Conservation (phyloP, 2,329 filamentous ascomycete species). For the Ophiosphaerella narmari region DNA sequence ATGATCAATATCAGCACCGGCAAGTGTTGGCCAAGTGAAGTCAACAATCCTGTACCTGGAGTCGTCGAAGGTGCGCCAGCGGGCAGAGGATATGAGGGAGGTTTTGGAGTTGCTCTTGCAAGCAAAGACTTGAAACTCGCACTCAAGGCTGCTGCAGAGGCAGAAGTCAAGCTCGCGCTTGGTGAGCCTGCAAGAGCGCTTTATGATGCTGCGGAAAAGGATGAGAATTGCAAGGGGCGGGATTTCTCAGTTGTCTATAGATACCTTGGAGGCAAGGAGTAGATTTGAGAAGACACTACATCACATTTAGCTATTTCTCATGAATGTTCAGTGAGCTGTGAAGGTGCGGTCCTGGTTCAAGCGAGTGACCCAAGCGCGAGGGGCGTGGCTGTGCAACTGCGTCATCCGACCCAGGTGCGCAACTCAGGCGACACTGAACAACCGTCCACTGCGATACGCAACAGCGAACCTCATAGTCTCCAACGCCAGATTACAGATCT, state of each 20-base stretch:
- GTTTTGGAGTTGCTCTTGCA: conserved; percentile 56
- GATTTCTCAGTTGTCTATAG: conserved; percentile 58
- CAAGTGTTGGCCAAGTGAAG: conserved; percentile 92
- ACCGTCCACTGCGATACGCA: background rate
- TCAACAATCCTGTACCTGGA: conserved; percentile 92
- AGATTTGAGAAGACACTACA: conserved; percentile 7
- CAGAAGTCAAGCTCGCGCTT: conserved; percentile 51
- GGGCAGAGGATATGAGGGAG: conserved; percentile 67
- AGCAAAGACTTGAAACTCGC: conserved; percentile 57
- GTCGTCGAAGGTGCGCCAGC: conserved; percentile 79
- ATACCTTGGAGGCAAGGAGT: conserved; percentile 54
- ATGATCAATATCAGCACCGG: conserved; percentile 94
- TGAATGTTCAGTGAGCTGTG: background rate
- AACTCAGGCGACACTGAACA: conserved; percentile 5
- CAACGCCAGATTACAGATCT: background rate
- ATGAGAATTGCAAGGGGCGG: conserved; percentile 52
- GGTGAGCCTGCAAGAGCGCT: conserved; percentile 52
- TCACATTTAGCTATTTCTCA: background rate
- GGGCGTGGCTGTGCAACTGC: conserved; percentile 1
- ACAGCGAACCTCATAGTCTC: background rate
- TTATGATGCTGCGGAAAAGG: conserved; percentile 52
- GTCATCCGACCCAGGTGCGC: conserved; percentile 1
- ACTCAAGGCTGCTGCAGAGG: conserved; percentile 52
- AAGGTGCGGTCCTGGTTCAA: too few relatives aligned
- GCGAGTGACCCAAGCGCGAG: background rate